These are phyloP conservation scores for Boletus sensibilis DNA, from an alignment of 768 basidiomycete genomes.

Conservation along the genomic window DNA sequence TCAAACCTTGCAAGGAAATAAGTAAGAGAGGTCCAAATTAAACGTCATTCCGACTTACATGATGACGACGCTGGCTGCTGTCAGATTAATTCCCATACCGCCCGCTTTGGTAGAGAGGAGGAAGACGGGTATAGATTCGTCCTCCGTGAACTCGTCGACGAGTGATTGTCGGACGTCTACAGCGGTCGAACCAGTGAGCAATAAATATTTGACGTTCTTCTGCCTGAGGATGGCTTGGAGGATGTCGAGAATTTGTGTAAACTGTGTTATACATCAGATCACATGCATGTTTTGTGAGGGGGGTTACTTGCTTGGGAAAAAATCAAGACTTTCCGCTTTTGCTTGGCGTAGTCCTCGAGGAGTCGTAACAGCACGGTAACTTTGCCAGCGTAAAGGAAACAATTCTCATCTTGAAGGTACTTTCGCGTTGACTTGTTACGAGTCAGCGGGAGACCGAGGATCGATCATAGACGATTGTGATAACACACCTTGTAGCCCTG, in stretches of 20 bases:
- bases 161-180: slow-evolving; percentile 91
- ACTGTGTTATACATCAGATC: slow-evolving; percentile 45
- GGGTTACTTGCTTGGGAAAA: slow-evolving; percentile 79
- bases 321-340: slow-evolving; percentile 81
- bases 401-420: slow-evolving; percentile 68
- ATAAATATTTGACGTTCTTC: slow-evolving; percentile 67
- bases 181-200: slow-evolving; percentile 90
- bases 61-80: slow-evolving; percentile 93
- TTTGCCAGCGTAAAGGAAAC: slow-evolving; percentile 88
- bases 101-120: slow-evolving; percentile 91
- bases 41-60: slow-evolving; percentile 49
- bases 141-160: slow-evolving; percentile 91
- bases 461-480: background rate
- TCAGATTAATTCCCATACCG: slow-evolving; percentile 95
- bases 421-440: slow-evolving; percentile 60
- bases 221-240: slow-evolving; percentile 79
- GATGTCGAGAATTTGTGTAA: slow-evolving; percentile 95
- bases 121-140: slow-evolving; percentile 84
- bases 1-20: slow-evolving; percentile 66
- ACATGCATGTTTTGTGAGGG: background rate
- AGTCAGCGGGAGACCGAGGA: slow-evolving; percentile 4
- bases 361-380: slow-evolving; percentile 70
- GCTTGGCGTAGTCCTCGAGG: slow-evolving; percentile 60
- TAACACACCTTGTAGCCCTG: slow-evolving; percentile 73
- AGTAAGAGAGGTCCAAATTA: background rate